Conservation (phyloP, 2,329 filamentous ascomycete species). For the Sphaerulina musiva region DNA sequence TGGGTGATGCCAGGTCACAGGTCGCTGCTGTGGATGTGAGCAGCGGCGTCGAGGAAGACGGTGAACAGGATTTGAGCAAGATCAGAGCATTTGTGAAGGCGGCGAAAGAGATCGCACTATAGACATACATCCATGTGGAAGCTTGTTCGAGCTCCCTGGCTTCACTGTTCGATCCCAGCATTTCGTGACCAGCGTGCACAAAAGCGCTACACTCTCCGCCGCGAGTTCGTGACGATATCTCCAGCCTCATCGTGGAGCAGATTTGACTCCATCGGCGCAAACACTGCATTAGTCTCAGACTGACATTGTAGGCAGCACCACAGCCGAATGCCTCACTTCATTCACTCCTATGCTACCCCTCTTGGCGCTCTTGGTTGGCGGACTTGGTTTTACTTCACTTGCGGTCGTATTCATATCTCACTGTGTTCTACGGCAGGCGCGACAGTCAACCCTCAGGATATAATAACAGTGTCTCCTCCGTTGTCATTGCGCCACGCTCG, state of each 20-base stretch:
- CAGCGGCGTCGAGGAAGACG: conserved; percentile 77
- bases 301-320: background rate
- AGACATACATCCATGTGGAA: conserved; percentile 1
- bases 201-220: background rate
- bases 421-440: too few species aligned
- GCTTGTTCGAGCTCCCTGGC: background rate
- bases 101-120: conserved; percentile 49
- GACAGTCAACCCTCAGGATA: too few species aligned
- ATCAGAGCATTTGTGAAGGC: conserved; percentile 74
- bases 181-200: background rate
- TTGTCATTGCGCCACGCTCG: too few species aligned
- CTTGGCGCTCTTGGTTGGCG: too few species aligned
- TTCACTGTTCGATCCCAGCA: background rate
- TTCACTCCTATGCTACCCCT: background rate
- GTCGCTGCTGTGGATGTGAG: conserved; percentile 86
- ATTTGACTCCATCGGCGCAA: background rate
- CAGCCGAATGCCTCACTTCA: background rate
- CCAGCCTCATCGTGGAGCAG: background rate
- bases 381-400: too few species aligned
- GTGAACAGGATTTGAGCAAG: conserved; percentile 71
- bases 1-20: conserved; percentile 53
- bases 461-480: too few species aligned
- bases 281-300: background rate
- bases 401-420: too few species aligned
- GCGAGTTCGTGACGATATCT: background rate